phyloP scores from a whole-genome alignment of 1,139 yeast species.

The Candida sojae region DNA sequence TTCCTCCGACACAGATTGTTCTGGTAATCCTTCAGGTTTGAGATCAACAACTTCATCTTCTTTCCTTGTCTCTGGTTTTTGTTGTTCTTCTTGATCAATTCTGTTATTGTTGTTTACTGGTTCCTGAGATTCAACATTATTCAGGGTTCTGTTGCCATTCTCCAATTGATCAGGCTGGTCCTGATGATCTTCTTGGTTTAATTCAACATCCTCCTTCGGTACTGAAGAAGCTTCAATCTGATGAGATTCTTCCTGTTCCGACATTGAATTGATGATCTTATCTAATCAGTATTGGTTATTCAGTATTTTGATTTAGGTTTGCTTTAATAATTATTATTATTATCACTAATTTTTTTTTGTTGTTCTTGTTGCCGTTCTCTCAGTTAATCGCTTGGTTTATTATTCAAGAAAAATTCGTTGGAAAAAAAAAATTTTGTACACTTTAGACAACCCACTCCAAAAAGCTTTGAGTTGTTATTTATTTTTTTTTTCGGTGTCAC shows the following conservation, averaged over 20 bases:
- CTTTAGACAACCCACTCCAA: background rate
- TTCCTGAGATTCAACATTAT: background rate
- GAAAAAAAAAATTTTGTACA: background rate
- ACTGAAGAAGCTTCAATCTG: background rate
- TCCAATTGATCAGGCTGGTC: background rate
- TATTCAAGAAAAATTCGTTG: conserved; percentile 1
- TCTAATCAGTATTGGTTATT: background rate
- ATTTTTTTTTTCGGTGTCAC: background rate
- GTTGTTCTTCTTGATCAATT: background rate
- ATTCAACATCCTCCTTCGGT: background rate
- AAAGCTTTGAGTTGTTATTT: background rate
- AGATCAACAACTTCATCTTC: background rate
- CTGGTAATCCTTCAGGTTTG: background rate
- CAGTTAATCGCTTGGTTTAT: background rate
- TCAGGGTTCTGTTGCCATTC: background rate
- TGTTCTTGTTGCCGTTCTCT: background rate
- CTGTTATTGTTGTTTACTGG: background rate
- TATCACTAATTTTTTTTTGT: background rate
- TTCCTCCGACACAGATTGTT: background rate
- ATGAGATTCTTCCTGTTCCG: conserved; percentile 6
- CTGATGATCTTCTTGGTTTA: conserved; percentile 1
- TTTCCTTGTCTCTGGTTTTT: background rate
- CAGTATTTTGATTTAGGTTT: background rate
- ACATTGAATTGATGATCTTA: conserved; percentile 5
- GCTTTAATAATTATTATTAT: too few species aligned